Evolutionary conservation across 2,329 filamentous ascomycete species (phyloP).

Genomic region (Teratosphaeria epicoccoides): DNA sequence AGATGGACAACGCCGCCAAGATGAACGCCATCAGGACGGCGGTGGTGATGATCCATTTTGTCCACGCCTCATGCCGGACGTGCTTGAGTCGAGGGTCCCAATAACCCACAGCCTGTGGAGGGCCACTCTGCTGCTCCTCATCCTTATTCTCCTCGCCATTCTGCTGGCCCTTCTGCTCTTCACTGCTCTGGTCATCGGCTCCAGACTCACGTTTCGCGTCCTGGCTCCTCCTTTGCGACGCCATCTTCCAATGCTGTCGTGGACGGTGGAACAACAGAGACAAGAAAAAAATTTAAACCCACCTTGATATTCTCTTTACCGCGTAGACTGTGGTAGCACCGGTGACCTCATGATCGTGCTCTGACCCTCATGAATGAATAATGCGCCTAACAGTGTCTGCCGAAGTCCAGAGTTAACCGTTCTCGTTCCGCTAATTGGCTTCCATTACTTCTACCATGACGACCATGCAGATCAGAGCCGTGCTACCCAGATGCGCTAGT

Average conservation of each 20-base stretch:
- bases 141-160: neutral
- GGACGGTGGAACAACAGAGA: neutral
- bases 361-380: too few species aligned
- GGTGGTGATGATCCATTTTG: conserved; percentile 35
- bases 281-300: neutral
- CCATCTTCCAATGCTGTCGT: neutral
- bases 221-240: neutral
- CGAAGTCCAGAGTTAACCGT: too few species aligned
- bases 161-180: conserved; percentile 1
- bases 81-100: conserved; percentile 33
- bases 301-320: too few species aligned
- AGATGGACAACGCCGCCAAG: conserved; percentile 46
- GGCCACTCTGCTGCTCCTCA: conserved; percentile 4
- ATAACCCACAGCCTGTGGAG: conserved; percentile 31
- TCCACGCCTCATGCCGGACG: conserved; percentile 30
- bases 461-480: neutral
- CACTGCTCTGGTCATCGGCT: neutral
- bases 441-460: too few species aligned
- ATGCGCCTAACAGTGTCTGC: too few species aligned
- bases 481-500: neutral
- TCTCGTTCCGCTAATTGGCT: too few species aligned
- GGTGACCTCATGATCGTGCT: too few species aligned
- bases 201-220: neutral
- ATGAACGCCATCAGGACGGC: conserved; percentile 46
- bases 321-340: too few species aligned